Evolutionary conservation across 2,329 filamentous ascomycete species (phyloP).

Genomic region (Diaporthe amygdali): DNA sequence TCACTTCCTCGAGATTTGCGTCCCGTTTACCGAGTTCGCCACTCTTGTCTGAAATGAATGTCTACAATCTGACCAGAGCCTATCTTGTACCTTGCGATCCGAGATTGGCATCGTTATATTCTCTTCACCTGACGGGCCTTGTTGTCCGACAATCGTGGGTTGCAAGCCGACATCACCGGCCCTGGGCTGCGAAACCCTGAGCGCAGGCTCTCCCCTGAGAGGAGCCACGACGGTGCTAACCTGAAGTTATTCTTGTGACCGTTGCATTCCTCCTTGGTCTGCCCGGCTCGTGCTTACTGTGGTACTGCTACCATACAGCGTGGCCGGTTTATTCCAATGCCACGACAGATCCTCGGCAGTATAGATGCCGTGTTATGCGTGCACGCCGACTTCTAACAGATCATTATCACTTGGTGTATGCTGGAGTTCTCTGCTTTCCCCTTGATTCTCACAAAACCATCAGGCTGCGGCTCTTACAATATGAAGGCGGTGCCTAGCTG

Average conservation of each 20-base stretch:
- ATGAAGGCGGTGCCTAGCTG: neutral
- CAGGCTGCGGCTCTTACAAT: neutral
- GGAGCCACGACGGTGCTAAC: neutral
- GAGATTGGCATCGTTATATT: neutral
- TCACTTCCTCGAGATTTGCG: constrained; percentile 5
- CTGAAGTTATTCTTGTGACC: neutral
- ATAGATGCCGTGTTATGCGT: neutral
- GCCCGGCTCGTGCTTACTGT: neutral
- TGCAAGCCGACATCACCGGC: neutral
- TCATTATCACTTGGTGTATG: neutral
- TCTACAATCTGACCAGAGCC: neutral
- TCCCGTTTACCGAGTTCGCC: neutral
- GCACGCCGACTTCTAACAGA: neutral
- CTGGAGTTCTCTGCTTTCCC: neutral
- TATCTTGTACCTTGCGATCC: neutral
- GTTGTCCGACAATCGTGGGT: neutral
- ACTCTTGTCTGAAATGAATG: neutral
- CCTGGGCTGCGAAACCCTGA: constrained; percentile 7
- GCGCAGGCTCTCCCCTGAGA: constrained; percentile 1
- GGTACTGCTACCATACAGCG: neutral
- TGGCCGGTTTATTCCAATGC: too few relatives aligned
- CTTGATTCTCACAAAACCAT: neutral
- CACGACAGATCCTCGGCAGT: neutral
- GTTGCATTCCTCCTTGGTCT: neutral
- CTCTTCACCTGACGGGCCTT: neutral